Evolutionary conservation across 306 rosid genomes (phyloP).

Genomic region (Senna tora): DNA sequence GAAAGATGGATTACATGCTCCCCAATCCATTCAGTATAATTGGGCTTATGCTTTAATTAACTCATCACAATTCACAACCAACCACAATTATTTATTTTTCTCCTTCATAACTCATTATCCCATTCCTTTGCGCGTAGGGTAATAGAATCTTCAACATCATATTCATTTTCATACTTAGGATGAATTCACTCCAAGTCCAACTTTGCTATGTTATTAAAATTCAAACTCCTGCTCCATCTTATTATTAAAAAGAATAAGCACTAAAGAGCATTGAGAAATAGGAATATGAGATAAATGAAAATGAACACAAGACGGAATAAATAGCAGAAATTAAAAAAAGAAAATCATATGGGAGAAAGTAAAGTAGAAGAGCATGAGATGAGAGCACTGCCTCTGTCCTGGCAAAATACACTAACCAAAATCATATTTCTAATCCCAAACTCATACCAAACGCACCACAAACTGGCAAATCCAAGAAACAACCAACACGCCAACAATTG

Average conservation of each 20-base stretch:
- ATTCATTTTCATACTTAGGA: too few relatives aligned
- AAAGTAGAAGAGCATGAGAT: conserved; percentile 18
- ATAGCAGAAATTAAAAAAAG: not conserved
- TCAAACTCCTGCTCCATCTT: too few relatives aligned
- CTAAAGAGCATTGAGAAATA: conserved; percentile 3
- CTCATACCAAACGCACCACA: conserved; percentile 37
- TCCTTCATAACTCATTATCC: too few relatives aligned
- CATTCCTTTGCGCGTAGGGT: too few relatives aligned
- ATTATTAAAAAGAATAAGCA: not conserved
- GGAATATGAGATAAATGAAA: conserved; percentile 12
- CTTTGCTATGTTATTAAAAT: too few relatives aligned
- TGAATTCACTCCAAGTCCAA: too few relatives aligned
- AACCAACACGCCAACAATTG: conserved; percentile 37
- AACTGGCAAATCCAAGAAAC: conserved; percentile 41
- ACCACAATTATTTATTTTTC: too few relatives aligned
- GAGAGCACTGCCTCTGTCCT: conserved; percentile 92
- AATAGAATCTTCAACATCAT: too few relatives aligned
- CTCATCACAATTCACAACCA: too few relatives aligned
- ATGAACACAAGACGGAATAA: not conserved
- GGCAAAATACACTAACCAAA: conserved; percentile 37
- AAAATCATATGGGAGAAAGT: conserved; percentile 26
- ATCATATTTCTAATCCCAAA: not conserved
- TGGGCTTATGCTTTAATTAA: too few relatives aligned
- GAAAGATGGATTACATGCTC: too few relatives aligned
- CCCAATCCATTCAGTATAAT: too few relatives aligned